Conservation (phyloP, 192 early-diverging fungal genomes). For the Spizellomyces punctatus region DNA sequence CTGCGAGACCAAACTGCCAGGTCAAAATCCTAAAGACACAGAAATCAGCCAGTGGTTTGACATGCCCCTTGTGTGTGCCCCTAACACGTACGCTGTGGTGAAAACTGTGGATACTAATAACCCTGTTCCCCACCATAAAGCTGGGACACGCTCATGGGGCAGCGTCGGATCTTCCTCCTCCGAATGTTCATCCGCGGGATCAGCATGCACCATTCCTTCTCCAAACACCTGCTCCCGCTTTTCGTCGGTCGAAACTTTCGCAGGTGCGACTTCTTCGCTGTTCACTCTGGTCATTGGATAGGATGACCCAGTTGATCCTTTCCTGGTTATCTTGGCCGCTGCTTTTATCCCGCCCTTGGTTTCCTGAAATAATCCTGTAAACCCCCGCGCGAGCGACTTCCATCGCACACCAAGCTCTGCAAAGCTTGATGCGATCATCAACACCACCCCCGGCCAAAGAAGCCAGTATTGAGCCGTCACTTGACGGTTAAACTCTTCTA, state of each 20-base stretch:
- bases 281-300: background rate
- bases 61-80: background rate
- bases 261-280: background rate
- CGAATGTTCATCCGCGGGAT: constrained; percentile 20
- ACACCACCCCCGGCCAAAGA: constrained; percentile 70
- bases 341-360: background rate
- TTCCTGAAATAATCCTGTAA: constrained; percentile 33
- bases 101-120: constrained; percentile 61
- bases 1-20: constrained; percentile 63
- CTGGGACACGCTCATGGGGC: constrained; percentile 59
- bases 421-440: constrained; percentile 66
- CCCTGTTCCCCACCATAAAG: constrained; percentile 63
- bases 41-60: background rate
- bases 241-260: background rate
- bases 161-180: constrained; percentile 45
- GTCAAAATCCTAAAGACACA: background rate
- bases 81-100: constrained; percentile 45
- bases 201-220: background rate
- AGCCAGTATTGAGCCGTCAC: constrained; percentile 51
- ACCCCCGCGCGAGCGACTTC: constrained; percentile 40
- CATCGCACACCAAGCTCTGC: constrained; percentile 59
- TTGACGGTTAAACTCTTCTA: background rate
- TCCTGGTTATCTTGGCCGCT: background rate
- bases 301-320: background rate
- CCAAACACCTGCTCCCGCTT: background rate